Conservation (phyloP, 2,329 filamentous ascomycete genomes). For the Grosmannia serpens region DNA sequence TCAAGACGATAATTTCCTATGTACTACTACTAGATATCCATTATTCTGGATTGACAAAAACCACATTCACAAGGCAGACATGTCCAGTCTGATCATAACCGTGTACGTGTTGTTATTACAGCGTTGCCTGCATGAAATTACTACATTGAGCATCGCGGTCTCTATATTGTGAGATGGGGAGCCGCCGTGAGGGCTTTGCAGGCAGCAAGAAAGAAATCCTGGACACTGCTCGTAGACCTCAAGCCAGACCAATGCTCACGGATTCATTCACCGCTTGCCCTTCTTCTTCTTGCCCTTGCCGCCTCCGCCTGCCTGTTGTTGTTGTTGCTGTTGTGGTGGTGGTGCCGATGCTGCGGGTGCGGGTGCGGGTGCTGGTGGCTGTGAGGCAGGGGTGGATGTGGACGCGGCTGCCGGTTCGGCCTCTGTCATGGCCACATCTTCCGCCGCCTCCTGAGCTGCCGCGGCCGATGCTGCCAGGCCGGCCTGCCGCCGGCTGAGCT, state of each 20-base stretch:
- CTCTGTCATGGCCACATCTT: conserved; percentile 18
- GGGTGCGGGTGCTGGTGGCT: conserved; percentile 18
- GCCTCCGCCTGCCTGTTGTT: conserved; percentile 25
- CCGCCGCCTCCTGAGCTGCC: conserved; percentile 27
- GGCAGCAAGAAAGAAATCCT: neutral
- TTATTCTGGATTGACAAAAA: neutral
- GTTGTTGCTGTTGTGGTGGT: conserved; percentile 10
- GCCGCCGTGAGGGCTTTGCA: neutral
- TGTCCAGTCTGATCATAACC: neutral
- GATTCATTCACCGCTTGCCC: conserved; percentile 44
- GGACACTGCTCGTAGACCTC: no score
- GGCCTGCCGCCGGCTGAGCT: conserved; percentile 59
- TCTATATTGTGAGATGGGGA: neutral
- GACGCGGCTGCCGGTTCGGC: conserved; percentile 21
- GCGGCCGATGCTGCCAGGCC: conserved; percentile 33
- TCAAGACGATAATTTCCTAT: conserved; percentile 8
- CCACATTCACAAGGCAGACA: neutral
- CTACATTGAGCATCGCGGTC: neutral
- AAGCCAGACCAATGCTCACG: no score
- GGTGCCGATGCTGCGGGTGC: conserved; percentile 6
- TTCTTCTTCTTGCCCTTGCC: conserved; percentile 59
- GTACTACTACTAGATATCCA: conserved; percentile 8
- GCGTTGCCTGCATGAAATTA: neutral
- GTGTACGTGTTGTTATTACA: no score
- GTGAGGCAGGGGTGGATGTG: conserved; percentile 8